Conservation (phyloP, 2,329 filamentous ascomycete species). For the Botryotinia calthae region DNA sequence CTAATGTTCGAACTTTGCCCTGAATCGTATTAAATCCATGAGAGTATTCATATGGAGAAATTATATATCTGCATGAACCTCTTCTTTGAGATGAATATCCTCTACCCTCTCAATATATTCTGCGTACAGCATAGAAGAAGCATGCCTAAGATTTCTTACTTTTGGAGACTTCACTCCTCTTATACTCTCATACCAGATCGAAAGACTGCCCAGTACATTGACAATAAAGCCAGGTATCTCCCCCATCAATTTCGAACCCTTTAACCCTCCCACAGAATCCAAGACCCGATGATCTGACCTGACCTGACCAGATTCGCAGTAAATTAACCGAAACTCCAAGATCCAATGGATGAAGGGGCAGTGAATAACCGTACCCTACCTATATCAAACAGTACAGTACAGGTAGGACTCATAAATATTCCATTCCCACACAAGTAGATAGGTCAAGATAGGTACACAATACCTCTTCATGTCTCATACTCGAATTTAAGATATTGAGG, state of each 20-base stretch:
- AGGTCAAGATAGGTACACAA: not conserved
- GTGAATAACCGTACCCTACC: not conserved
- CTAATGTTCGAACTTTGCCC: no score
- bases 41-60: not conserved
- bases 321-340: not conserved
- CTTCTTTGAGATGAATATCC: not conserved
- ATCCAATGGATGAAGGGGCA: not conserved
- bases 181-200: not conserved
- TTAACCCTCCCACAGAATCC: not conserved
- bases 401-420: not conserved
- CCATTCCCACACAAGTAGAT: not conserved
- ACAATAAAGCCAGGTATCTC: not conserved
- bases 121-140: no score
- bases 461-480: no score
- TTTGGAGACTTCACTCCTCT: not conserved
- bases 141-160: not conserved
- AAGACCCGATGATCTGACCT: not conserved
- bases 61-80: not conserved
- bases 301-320: not conserved
- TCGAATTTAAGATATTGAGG: no score
- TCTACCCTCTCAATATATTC: not conserved
- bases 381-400: no score
- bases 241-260: not conserved
- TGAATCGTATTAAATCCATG: no score
- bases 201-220: not conserved